phyloP scores from a whole-genome alignment of 768 basidiomycete species.

The Sarcomyxa edulis region DNA sequence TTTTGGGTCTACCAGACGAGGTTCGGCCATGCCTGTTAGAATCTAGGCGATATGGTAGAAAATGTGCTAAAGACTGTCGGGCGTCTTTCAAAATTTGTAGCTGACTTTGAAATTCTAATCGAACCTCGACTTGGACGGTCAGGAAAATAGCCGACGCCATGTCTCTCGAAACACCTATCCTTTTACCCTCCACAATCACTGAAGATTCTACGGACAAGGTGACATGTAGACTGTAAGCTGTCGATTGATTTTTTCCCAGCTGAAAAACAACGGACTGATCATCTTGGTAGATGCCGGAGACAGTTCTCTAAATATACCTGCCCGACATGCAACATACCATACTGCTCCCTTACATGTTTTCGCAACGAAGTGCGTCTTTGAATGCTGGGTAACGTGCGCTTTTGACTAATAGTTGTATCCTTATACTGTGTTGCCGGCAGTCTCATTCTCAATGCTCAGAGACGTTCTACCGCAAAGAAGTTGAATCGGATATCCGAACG shows the following conservation, averaged over 20 bases:
- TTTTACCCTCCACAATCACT: no score
- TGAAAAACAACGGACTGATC: background rate
- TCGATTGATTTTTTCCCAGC: background rate
- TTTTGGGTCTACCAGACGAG: constrained; percentile 40
- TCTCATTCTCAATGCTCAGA: constrained; percentile 75
- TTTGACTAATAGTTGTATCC: constrained; percentile 1
- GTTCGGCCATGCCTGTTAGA: constrained; percentile 33
- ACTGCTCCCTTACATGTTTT: constrained; percentile 80
- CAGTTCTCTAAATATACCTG: constrained; percentile 80
- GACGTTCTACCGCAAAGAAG: constrained; percentile 71
- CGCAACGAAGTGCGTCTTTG: constrained; percentile 52
- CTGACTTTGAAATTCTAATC: no score
- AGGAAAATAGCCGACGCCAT: no score
- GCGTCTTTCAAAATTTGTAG: no score
- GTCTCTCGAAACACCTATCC: no score
- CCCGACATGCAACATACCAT: constrained; percentile 73
- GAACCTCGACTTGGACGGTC: no score
- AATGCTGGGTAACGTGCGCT: constrained; percentile 2
- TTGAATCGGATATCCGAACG: constrained; percentile 57
- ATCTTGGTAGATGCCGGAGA: constrained; percentile 54
- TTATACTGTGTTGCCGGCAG: constrained; percentile 30
- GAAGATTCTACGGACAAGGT: constrained; percentile 17
- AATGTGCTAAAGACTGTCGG: no score
- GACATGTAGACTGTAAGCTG: constrained; percentile 41
- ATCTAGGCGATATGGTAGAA: no score